A percentile compares a stretch with the other conserved stretches of the same genome.
Evolutionary conservation across 768 basidiomycete species (phyloP).

Genomic region (Russula dissimulans): DNA sequence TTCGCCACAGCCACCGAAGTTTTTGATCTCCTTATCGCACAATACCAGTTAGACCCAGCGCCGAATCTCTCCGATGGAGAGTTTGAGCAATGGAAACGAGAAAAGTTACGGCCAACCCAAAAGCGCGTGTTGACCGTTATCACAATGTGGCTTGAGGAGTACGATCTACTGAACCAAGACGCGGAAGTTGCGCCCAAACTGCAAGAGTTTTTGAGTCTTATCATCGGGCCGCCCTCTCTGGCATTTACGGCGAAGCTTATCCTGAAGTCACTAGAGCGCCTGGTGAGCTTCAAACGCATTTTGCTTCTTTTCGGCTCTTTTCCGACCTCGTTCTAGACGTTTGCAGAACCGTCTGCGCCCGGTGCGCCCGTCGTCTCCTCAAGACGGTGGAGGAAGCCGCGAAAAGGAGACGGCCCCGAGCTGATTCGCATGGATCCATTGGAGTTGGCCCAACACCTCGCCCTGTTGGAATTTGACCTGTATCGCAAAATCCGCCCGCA

Average conservation of each 20-base stretch:
- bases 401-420: conserved; percentile 48
- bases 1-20: conserved; percentile 63
- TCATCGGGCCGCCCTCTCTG: conserved; percentile 32
- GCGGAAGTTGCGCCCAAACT: conserved; percentile 48
- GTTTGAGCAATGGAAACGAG: conserved; percentile 54
- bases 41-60: conserved; percentile 47
- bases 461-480: conserved; percentile 59
- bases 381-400: conserved; percentile 33
- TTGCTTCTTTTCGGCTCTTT: too few relatives aligned
- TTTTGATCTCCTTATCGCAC: conserved; percentile 57
- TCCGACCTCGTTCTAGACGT: conserved; percentile 9
- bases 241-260: conserved; percentile 40
- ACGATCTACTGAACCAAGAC: conserved; percentile 55
- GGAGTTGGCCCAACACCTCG: conserved; percentile 72
- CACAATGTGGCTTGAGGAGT: conserved; percentile 52
- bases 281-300: conserved; percentile 34
- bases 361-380: conserved; percentile 7
- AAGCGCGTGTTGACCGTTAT: conserved; percentile 49
- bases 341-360: conserved; percentile 8
- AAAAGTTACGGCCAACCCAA: conserved; percentile 54
- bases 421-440: conserved; percentile 55
- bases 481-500: conserved; percentile 62
- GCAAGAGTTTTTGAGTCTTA: conserved; percentile 42
- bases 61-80: conserved; percentile 39
- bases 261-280: conserved; percentile 41